Base-by-base conservation (phyloP, 2,329 filamentous ascomycete genomes). In the Talaromyces piceae region DNA sequence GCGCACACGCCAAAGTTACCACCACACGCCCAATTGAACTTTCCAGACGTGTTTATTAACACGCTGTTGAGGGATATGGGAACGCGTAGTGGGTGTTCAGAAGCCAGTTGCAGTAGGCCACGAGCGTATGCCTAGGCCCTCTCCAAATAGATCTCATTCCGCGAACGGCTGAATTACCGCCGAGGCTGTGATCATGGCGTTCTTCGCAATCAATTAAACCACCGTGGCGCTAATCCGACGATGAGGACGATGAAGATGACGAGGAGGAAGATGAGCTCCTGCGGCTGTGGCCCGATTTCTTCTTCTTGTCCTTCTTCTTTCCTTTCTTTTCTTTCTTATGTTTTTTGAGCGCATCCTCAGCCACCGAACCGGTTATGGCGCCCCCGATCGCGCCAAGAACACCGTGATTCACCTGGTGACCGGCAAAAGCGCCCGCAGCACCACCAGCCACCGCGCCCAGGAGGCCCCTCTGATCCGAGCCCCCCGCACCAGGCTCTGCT, bases 361-460 rank as follows among this genome's bases (percentile, higher is more conserved):
- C 58, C 54, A 80, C 77, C 59, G 70, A 74, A 1, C 80, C 80
- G 2, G 77, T 50, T 41, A 83, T 71, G 0, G 79, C 80, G 50
- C 80, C 80, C 3, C 77, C 77, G 25, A 83, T 62, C 1, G 79
- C 76, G 8, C 80, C 80, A 9, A 84, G 63, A 26, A 83, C 65
- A 3, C 78, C 78, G 57, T 80, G 78, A 16, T 77, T 69, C 18
- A 72, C 75, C 57, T 78, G 71, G 62, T 80, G 79, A n/a, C 80
- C 80, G 5, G 79, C 68, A 56, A 77, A 76, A 56, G 76, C 76
- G 1, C 80, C 81, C 3, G 79, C 77, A 4, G 77, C 71, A 43
- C 77, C 79, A 37, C 81, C 81, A 11, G 39, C 39, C 11, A 43
- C 20, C 23, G 39, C 39, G 8, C 39, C 39, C 12, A 43, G 20